A percentile compares a stretch with the other conserved stretches of the same genome.
phyloP scores from a whole-genome alignment of 805 yeast genomes.

The Middelhovenomyces tepae region DNA sequence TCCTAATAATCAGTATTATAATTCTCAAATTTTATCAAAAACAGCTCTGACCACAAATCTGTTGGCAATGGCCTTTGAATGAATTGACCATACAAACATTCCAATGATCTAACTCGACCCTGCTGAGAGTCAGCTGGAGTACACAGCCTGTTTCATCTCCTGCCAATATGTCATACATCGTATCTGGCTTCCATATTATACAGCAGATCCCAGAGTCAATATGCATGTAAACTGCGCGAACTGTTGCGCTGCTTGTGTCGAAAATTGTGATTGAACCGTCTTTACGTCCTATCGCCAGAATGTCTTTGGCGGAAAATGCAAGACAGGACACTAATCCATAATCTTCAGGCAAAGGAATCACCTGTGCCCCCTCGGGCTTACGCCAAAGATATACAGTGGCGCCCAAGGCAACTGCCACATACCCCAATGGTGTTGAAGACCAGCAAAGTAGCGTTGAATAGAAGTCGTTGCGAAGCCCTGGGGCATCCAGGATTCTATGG shows the following conservation, averaged over 20 bases:
- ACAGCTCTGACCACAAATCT: constrained; percentile 19
- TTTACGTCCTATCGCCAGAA: constrained; percentile 14
- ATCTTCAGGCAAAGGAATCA: constrained; percentile 25
- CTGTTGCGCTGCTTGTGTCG: constrained; percentile 26
- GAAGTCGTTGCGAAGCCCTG: constrained; percentile 62
- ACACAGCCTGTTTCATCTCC: constrained; percentile 66
- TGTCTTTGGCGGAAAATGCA: constrained; percentile 8
- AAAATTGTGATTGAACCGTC: constrained; percentile 14
- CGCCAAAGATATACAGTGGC: constrained; percentile 53
- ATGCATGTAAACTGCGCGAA: constrained; percentile 27
- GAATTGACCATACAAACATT: constrained; percentile 13
- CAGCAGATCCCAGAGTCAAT: constrained; percentile 38
- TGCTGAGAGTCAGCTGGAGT: constrained; percentile 3
- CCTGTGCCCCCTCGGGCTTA: constrained; percentile 36
- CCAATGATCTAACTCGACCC: constrained; percentile 28
- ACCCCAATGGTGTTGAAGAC: constrained; percentile 44
- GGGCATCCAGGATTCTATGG: constrained; percentile 51
- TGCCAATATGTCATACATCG: constrained; percentile 36
- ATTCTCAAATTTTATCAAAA: background rate
- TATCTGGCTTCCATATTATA: constrained; percentile 46
- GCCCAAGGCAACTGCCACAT: constrained; percentile 58
- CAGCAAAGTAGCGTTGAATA: constrained; percentile 68
- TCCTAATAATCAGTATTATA: constrained; percentile 28
- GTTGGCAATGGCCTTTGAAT: constrained; percentile 19
- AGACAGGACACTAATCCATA: constrained; percentile 9